Evolutionary conservation across 129 eudicot genomes (phyloP), one percentile per base, ranked within the genome.

Genomic region (Helichrysum umbraculigerum): DNA sequence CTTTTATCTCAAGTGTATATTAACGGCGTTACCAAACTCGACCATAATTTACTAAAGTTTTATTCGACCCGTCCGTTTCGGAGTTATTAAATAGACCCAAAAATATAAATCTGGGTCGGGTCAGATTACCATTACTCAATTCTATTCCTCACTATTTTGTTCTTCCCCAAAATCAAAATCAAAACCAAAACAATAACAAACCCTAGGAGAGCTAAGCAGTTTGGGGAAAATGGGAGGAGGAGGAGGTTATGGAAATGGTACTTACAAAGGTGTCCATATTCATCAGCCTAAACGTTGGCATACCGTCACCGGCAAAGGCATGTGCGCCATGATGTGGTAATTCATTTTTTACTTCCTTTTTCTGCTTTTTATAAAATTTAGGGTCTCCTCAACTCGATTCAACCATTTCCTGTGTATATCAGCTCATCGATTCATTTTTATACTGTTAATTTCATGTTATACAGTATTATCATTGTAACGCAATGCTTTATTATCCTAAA

Each of bases 251-350:
- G 83, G 83, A 0, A 83, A 86, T 74, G 90, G 97, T 75, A 76
- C 87, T 1, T 88, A 80, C 90, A 91, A 86, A 81, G 97, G 91
- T 44, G 78, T 91, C 1, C 85, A 91, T 4, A 9, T 91, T 41
- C 97, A 88, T 74, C 87, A 87, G 41, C 93, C 97, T 6, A 91
- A 88, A 85, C 91, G 93, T 17, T 91, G 97, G 93, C 93, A 91
- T 68, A 71, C 91, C 25, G 60, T 91, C 81, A 88, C 97, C 3
- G 91, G 97, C 57, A 91, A 91, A 75, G 97, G 93, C 88, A 69
- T 89, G 85, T 86, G 93, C 71, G 95, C 91, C 69, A 70, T 89
- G 76, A 89, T 89, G 95, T 89, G 95, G 95, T 89, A 51, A 20
- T 20, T 37, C 77, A 16, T 4, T 34, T 71, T 47, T 58, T 17